Conservation (phyloP, 1,139 yeast species). For the Candida sanyaensis region DNA sequence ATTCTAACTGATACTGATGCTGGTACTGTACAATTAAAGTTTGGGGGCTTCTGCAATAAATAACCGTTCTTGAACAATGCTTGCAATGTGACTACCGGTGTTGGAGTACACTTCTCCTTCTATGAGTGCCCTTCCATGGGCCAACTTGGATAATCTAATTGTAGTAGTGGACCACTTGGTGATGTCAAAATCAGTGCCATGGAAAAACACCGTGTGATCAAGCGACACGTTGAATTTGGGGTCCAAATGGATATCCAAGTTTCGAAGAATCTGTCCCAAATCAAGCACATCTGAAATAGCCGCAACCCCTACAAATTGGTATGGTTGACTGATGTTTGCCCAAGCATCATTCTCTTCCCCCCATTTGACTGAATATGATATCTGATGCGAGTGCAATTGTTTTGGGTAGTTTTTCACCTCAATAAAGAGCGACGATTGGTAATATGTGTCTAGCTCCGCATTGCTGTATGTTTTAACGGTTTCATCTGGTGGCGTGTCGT, state of each 20-base stretch:
- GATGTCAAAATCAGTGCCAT: constrained; percentile 51
- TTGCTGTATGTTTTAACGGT: constrained; percentile 18
- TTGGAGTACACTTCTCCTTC: constrained; percentile 57
- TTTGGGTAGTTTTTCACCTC: constrained; percentile 6
- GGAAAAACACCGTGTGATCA: constrained; percentile 72
- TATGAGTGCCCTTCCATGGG: constrained; percentile 55
- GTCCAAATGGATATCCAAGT: constrained; percentile 22
- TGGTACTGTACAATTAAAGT: constrained; percentile 6
- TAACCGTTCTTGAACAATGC: constrained; percentile 68
- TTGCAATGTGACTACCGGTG: constrained; percentile 58
- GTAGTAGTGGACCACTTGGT: constrained; percentile 56
- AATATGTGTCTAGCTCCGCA: not conserved
- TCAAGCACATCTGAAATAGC: constrained; percentile 59
- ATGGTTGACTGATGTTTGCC: constrained; percentile 25
- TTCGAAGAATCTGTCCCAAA: constrained; percentile 27
- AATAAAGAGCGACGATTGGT: constrained; percentile 3
- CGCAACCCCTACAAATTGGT: constrained; percentile 60
- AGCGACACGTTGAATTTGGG: constrained; percentile 51
- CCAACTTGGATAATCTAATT: constrained; percentile 50
- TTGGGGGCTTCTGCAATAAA: constrained; percentile 24
- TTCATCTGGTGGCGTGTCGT: constrained; percentile 34
- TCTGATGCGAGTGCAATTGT: constrained; percentile 3
- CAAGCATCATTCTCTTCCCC: constrained; percentile 17
- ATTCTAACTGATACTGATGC: too few species aligned
- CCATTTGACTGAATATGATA: constrained; percentile 38